phyloP scores from a whole-genome alignment of 805 yeast genomes.

The Ogataea pini region DNA sequence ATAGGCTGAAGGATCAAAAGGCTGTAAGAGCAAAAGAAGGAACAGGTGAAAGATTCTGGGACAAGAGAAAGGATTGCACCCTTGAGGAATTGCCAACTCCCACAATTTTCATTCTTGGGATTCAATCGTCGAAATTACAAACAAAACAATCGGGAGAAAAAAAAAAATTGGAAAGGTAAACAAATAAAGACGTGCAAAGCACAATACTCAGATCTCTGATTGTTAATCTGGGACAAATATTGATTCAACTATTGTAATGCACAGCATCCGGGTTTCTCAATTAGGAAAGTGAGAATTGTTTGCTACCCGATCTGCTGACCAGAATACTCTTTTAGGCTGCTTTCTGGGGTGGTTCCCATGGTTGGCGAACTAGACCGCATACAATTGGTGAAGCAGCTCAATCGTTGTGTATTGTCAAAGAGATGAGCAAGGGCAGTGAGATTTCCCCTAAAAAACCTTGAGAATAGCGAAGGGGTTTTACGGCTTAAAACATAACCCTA shows the following conservation, averaged over 20 bases:
- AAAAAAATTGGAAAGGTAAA: slow-evolving; percentile 14
- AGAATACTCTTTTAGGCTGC: not conserved
- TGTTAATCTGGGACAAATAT: not conserved
- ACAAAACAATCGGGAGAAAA: slow-evolving; percentile 8
- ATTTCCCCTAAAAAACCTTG: no score
- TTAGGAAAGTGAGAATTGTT: not conserved
- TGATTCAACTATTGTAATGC: not conserved
- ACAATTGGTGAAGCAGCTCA: not conserved
- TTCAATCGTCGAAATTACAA: slow-evolving; percentile 2
- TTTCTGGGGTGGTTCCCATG: slow-evolving; percentile 7
- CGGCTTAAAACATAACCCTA: no score
- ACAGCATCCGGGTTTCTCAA: slow-evolving; percentile 1
- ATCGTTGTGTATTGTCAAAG: not conserved
- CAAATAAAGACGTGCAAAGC: slow-evolving; percentile 11
- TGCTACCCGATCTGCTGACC: not conserved
- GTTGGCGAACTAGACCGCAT: slow-evolving; percentile 1
- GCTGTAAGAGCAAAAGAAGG: slow-evolving; percentile 5
- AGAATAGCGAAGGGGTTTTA: not conserved
- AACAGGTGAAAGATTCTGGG: not conserved
- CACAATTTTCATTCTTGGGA: slow-evolving; percentile 2
- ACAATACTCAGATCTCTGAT: not conserved
- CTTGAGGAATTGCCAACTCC: not conserved
- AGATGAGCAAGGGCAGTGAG: not conserved
- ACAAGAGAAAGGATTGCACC: not conserved
- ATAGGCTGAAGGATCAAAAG: slow-evolving; percentile 1